Evolutionary conservation across 2,329 filamentous ascomycete genomes (phyloP), one percentile per base, ranked within the genome.

Genomic region (Davidsoniella neocaledoniae): DNA sequence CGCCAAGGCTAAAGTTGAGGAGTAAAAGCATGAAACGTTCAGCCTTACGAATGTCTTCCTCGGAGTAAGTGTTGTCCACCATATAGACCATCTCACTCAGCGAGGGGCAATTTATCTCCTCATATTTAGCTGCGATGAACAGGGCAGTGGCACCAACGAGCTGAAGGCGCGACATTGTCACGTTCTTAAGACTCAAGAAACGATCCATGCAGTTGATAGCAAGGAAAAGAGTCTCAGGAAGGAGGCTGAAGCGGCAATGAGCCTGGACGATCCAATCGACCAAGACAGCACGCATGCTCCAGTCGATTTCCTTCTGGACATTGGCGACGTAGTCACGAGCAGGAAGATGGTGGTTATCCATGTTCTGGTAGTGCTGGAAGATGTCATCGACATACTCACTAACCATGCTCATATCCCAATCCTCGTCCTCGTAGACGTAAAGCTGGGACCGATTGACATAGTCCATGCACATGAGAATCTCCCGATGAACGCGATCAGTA

Each of bases 221-320:
- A 52, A 96, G 76, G 68, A 94, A 98, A 5, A 98, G 71, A 0
- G 91, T 98, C 70, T 98, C 91, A 0, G 90, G 90, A 7, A 96
- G 76, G 25, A 98, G 75, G 36, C 76, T 78, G 68, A 98, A 98
- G 36, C 91, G 85, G 58, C 81, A 78, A 63, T 98, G 91, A 26
- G 98, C 91, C 64, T 98, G 88, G 43, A 96, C 83, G 41, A 98
- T 73, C 91, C 91, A 98, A 64, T 96, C 91, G 80, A 98, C 93
- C 49, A 98, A 73, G 19, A 96, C 86, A 5, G 87, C 83, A 43
- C 91, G 86, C 91, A 96, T 98, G 2, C 88, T 94, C 91, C 91
- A 98, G 62, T 94, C 86, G 51, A 98, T 93, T 64, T 96, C 90
- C n/a, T 83, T 81, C 64, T 98, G 91, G 56, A 83, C 80, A 55